Conservation (phyloP, 1,284 basidiomycete species). For the Wallemia hederae region DNA sequence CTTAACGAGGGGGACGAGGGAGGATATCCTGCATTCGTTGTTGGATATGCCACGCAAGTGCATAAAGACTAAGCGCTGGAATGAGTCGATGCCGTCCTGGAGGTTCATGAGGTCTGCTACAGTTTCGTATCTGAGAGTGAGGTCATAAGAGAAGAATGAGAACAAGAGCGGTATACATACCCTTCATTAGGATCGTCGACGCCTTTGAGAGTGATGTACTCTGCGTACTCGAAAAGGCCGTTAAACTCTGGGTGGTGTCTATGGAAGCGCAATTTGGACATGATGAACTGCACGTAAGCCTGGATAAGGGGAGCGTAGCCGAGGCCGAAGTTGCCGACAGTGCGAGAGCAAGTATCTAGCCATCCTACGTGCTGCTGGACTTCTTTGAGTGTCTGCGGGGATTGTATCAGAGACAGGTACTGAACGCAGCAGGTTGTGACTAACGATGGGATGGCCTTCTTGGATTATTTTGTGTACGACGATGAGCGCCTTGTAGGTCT, state of each 20-base stretch:
- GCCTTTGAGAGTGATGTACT: slow-evolving; percentile 78
- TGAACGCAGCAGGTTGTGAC: slow-evolving; percentile 12
- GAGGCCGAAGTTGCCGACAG: slow-evolving; percentile 41
- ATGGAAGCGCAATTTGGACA: slow-evolving; percentile 85
- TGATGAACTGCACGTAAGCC: slow-evolving; percentile 73
- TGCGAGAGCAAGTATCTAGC: slow-evolving; percentile 79
- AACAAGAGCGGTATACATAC: slow-evolving; percentile 22
- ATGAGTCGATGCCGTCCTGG: slow-evolving; percentile 88
- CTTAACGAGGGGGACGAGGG: slow-evolving; percentile 76
- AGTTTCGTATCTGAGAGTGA: slow-evolving; percentile 47
- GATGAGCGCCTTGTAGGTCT: slow-evolving; percentile 86
- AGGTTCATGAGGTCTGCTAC: slow-evolving; percentile 82
- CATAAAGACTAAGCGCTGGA: slow-evolving; percentile 81
- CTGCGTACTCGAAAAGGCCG: slow-evolving; percentile 84
- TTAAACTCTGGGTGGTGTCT: slow-evolving; percentile 80
- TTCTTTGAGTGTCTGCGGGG: slow-evolving; percentile 55
- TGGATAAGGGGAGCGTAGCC: slow-evolving; percentile 73
- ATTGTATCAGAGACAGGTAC: background rate
- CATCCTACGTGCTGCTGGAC: slow-evolving; percentile 84
- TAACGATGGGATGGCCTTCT: slow-evolving; percentile 70
- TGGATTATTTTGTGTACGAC: slow-evolving; percentile 85
- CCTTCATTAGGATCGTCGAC: slow-evolving; percentile 95
- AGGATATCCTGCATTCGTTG: slow-evolving; percentile 81
- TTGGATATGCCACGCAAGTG: slow-evolving; percentile 67
- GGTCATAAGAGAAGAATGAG: background rate